Evolutionary conservation across 345 rosid genomes (phyloP).

Genomic region (Dovyalis caffra): DNA sequence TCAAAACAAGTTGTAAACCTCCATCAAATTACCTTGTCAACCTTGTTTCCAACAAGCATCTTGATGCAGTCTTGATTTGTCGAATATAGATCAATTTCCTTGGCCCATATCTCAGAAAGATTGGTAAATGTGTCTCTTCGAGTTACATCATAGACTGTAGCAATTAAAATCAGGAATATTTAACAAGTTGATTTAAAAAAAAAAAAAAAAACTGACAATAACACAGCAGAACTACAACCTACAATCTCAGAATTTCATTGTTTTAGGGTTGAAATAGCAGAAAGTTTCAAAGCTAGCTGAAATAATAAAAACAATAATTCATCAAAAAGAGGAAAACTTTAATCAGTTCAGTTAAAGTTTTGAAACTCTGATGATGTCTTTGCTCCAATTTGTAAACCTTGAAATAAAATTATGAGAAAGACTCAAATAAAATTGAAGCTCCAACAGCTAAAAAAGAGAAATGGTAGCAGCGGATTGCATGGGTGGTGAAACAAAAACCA

Average conservation of each 20-base stretch:
- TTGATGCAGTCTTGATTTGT: constrained; percentile 93
- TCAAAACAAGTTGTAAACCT: background rate
- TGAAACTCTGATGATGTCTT: background rate
- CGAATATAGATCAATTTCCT: constrained; percentile 86
- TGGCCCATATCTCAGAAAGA: constrained; percentile 90
- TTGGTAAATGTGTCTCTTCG: constrained; percentile 90
- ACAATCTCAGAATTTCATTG: background rate
- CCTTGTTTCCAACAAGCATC: constrained; percentile 98
- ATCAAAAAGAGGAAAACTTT: background rate
- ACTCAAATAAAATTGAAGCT: background rate
- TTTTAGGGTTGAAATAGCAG: background rate
- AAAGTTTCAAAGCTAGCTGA: background rate
- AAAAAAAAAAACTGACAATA: background rate
- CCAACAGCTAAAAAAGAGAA: background rate
- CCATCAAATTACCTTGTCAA: constrained; percentile 59
- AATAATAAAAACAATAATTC: background rate
- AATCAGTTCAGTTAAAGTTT: background rate
- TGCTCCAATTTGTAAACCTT: background rate
- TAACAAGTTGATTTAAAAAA: background rate
- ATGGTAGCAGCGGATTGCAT: background rate
- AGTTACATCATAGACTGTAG: constrained; percentile 83
- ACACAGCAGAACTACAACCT: background rate
- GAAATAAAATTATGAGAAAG: background rate
- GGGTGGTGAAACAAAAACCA: background rate
- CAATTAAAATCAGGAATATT: constrained; percentile 1